Conservation (phyloP, 2,329 filamentous ascomycete genomes). For the Ophiostoma quercus region DNA sequence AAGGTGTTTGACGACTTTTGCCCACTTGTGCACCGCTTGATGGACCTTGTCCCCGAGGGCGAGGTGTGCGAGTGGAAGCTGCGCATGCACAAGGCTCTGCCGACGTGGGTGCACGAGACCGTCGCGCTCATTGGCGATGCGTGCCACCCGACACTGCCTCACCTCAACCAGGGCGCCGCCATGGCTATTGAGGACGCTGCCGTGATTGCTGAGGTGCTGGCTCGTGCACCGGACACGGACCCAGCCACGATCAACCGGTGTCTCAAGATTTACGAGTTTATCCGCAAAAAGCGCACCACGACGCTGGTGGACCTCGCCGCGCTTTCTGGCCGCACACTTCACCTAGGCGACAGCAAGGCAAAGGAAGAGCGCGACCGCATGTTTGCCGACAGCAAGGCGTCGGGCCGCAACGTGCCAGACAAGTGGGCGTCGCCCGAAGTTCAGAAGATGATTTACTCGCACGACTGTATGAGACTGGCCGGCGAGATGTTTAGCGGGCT, state of each 20-base stretch:
- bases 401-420: background rate
- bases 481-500: background rate
- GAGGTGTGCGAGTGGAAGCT: background rate
- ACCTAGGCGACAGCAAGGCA: background rate
- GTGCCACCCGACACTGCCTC: background rate
- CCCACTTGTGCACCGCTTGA: background rate
- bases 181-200: background rate
- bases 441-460: background rate
- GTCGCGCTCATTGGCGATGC: background rate
- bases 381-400: background rate
- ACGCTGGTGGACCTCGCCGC: background rate
- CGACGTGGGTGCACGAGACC: background rate
- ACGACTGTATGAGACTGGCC: background rate
- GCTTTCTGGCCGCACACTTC: slow-evolving; percentile 30
- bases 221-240: background rate
- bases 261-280: background rate
- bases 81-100: background rate
- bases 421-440: background rate
- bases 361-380: background rate
- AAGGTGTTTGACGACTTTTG: background rate
- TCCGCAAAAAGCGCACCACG: background rate
- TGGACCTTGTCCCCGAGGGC: background rate
- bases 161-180: background rate
- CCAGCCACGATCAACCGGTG: background rate
- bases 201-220: background rate